Percentiles rank a stretch among this genome's conserved stretches.
phyloP scores from a whole-genome alignment of 2,329 filamentous ascomycete genomes.

The Aspergillus fumigatiaffinis region DNA sequence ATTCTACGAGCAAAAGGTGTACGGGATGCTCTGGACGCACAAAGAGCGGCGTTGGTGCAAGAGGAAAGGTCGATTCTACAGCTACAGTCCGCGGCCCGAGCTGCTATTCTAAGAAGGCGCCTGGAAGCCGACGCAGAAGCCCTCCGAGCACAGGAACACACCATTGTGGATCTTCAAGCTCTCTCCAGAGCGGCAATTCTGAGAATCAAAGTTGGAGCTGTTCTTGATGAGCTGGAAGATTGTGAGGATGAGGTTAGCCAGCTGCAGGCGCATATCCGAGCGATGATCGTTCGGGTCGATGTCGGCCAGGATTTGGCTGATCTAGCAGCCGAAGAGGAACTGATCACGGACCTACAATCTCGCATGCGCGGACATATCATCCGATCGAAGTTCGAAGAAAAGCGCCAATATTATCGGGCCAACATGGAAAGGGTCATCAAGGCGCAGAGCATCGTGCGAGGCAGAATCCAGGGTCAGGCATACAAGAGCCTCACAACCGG shows the following conservation, averaged over 20 bases:
- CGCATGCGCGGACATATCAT: slow-evolving; percentile 69
- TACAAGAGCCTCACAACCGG: slow-evolving; percentile 96
- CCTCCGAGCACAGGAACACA: slow-evolving; percentile 28
- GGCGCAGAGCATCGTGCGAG: slow-evolving; percentile 93
- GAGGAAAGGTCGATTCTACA: slow-evolving; percentile 43
- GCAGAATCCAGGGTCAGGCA: slow-evolving; percentile 91
- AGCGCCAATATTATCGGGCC: slow-evolving; percentile 82
- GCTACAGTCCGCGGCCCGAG: slow-evolving; percentile 52
- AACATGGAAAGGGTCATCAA: slow-evolving; percentile 99
- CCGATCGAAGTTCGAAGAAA: slow-evolving; percentile 72
- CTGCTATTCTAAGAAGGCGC: slow-evolving; percentile 32
- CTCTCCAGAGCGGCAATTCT: slow-evolving; percentile 39
- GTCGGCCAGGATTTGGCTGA: slow-evolving; percentile 71
- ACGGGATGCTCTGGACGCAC: slow-evolving; percentile 28
- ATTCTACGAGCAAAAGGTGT: slow-evolving; percentile 27
- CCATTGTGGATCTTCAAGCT: slow-evolving; percentile 37
- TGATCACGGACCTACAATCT: slow-evolving; percentile 70
- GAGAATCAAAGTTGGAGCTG: slow-evolving; percentile 39
- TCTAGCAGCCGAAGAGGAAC: slow-evolving; percentile 78
- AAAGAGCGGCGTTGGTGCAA: slow-evolving; percentile 39
- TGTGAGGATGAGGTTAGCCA: slow-evolving; percentile 63
- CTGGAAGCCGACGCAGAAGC: slow-evolving; percentile 26
- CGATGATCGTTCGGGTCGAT: slow-evolving; percentile 70
- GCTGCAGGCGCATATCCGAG: slow-evolving; percentile 72
- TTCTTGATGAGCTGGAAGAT: slow-evolving; percentile 67